Conservation (phyloP, 2,329 filamentous ascomycete genomes). For the Ophiostoma ulmi region DNA sequence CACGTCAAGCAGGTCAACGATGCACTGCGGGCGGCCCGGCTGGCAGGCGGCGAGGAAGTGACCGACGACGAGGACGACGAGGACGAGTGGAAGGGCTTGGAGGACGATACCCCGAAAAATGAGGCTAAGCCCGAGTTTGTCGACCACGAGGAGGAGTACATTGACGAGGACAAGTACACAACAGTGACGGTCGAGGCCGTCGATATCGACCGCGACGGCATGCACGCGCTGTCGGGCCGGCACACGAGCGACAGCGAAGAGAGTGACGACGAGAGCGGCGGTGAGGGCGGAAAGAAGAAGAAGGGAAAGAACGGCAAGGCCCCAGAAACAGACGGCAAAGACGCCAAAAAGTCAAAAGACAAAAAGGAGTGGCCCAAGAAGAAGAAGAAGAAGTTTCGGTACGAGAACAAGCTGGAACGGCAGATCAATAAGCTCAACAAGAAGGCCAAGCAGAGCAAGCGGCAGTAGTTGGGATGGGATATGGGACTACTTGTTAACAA, state of each 20-base stretch:
- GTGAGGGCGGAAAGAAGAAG: slow-evolving; percentile 32
- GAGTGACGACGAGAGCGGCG: slow-evolving; percentile 36
- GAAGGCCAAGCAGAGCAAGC: slow-evolving; percentile 41
- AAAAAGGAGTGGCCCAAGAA: slow-evolving; percentile 58
- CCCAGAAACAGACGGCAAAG: slow-evolving; percentile 33
- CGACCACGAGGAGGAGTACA: slow-evolving; percentile 85
- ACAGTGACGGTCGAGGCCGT: slow-evolving; percentile 92
- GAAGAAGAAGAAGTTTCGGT: slow-evolving; percentile 88
- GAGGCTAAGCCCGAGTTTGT: slow-evolving; percentile 47
- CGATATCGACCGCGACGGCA: slow-evolving; percentile 67
- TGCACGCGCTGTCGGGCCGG: slow-evolving; percentile 50
- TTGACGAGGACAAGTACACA: slow-evolving; percentile 93
- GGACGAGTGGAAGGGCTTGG: slow-evolving; percentile 57
- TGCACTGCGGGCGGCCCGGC: slow-evolving; percentile 59
- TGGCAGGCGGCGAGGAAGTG: slow-evolving; percentile 40
- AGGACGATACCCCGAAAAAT: slow-evolving; percentile 37
- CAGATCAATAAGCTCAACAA: slow-evolving; percentile 61
- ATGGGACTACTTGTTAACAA: background rate
- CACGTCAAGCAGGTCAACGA: slow-evolving; percentile 74
- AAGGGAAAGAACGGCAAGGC: slow-evolving; percentile 25
- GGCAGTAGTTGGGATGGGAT: background rate
- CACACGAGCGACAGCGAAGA: slow-evolving; percentile 30
- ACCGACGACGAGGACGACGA: slow-evolving; percentile 47
- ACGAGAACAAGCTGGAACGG: slow-evolving; percentile 82
- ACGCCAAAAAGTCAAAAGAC: slow-evolving; percentile 28